Base-by-base conservation (phyloP, 768 basidiomycete genomes). In the Kwoniella dendrophila region DNA sequence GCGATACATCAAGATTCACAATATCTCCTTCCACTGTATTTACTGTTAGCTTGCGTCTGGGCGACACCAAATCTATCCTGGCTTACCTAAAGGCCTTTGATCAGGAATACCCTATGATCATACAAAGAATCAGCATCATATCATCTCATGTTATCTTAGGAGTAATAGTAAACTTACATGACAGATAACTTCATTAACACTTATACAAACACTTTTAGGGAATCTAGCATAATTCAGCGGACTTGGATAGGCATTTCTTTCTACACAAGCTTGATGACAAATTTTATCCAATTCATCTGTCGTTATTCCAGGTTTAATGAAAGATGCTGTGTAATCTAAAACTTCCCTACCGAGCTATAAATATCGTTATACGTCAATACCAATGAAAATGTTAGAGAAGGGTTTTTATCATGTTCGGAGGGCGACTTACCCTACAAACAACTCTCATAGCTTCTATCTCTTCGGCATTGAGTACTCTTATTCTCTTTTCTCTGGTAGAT, bases 121-220 rank as follows among this genome's bases (percentile, higher is more conserved):
- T 24, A 8, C 4, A 11, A 40, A 36, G 44, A 22, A 54, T 30
- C 43, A 50, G 20, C 44, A 49, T 24, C 24, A 26, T 18, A 3
- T 22, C 29, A 45, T 2, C 36, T 33, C 58, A 57, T 27, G 4
- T 43, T 22, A n/a, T n/a, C 41, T 33, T 16, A 34, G 12, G 18
- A 32, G 48, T 29, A 49, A 5, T 32, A 40, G 26, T 26, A 14
- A 14, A 72, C 76, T 64, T 62, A 78, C 78, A 68, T 99, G 96
- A 78, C 96, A 98, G 71, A 99, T 94, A 52, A 85, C 89, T 79
- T 98, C 95, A 78, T 99, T 99, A 24, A 98, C 60, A 84, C 91
- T 69, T 87, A 89, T 93, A 89, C 96, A 99, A 36, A 95, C 86
- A 30, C 93, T 97, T 83, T 97, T 97, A 12, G 96, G 95, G 75